Evolutionary conservation across 192 early-diverging fungal genomes (phyloP), one percentile per base, ranked within the genome.

Genomic region (Coemansia sp.): DNA sequence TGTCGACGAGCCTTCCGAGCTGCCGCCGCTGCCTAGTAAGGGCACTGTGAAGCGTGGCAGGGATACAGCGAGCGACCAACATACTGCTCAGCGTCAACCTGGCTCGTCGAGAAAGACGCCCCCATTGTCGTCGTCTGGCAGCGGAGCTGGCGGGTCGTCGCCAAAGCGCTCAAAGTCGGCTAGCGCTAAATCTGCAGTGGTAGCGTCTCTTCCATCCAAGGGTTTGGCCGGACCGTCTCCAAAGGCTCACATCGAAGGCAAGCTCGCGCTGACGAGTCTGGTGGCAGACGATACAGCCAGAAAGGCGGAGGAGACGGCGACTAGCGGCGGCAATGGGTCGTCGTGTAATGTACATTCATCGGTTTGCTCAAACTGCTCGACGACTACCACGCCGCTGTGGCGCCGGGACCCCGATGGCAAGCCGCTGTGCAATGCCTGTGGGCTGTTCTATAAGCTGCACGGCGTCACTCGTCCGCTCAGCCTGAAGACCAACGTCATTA

Each of bases 351-450:
- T 73, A 0, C 67, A 62, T n/a, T 59, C 74, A 3, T 68, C 70
- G 22, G 53, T 74, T 11, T 96, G 95, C 68, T 82, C 79, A 22
- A 96, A 98, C 83, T 98, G 96, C 76, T 62, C 71, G 7, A 96
- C 94, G 2, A 94, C 89, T 9, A 95, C 90, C 1, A 99, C 98
- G 1, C 91, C 95, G 1, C 87, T 99, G 14, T 99, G 98, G 98
- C 89, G 98, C 1, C 83, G 96, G 7, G 89, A 96, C 62, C 90
- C 91, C 6, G 87, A 91, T 49, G 97, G 97, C 32, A 89, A 93
- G 41, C 89, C 94, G 0, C 86, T 99, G 37, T 99, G 98, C 73
- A 99, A 99, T 67, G 98, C 98, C 0, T 99, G 98, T 67, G 98
- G 98, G 0, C 71, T 99, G 61, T 99, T 94, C 75, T 91, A 86